phyloP scores from a whole-genome alignment of 225 moss, liverwort and hornwort genomes.

The Rhytidiadelphus loreus region DNA sequence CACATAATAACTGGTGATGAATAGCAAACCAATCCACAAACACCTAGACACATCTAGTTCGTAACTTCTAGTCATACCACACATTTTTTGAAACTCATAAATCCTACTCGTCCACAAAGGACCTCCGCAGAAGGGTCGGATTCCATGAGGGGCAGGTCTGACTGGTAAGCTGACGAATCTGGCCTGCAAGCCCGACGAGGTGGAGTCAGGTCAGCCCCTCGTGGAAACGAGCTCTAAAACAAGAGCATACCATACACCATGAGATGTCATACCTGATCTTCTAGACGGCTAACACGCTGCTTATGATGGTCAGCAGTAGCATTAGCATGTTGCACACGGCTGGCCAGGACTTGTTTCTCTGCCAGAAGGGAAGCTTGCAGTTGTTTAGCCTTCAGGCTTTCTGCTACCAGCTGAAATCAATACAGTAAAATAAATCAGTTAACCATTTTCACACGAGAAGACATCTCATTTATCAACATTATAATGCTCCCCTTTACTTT shows the following conservation, averaged over 20 bases:
- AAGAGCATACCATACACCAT: background rate
- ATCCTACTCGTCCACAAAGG: constrained; percentile 2
- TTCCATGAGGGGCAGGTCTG: constrained; percentile 4
- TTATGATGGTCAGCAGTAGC: constrained; percentile 67
- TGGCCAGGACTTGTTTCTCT: constrained; percentile 74
- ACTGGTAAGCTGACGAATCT: background rate
- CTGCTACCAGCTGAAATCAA: constrained; percentile 70
- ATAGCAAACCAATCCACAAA: background rate
- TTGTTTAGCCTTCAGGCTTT: constrained; percentile 93
- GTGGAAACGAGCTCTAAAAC: background rate
- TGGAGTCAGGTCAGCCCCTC: constrained; percentile 2
- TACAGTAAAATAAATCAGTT: background rate
- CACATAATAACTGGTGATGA: background rate
- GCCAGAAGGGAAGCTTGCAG: constrained; percentile 67
- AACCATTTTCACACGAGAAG: background rate
- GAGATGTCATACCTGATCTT: constrained; percentile 68
- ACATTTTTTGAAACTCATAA: background rate
- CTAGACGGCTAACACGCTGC: constrained; percentile 77
- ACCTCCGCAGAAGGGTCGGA: background rate
- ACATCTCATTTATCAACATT: background rate
- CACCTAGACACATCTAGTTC: background rate
- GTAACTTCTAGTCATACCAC: background rate
- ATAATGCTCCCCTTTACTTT: background rate
- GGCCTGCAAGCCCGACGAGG: constrained; percentile 5
- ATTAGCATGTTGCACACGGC: constrained; percentile 82